Conservation (phyloP, 2,329 filamentous ascomycete genomes). For the Ceratocystis huliohia region DNA sequence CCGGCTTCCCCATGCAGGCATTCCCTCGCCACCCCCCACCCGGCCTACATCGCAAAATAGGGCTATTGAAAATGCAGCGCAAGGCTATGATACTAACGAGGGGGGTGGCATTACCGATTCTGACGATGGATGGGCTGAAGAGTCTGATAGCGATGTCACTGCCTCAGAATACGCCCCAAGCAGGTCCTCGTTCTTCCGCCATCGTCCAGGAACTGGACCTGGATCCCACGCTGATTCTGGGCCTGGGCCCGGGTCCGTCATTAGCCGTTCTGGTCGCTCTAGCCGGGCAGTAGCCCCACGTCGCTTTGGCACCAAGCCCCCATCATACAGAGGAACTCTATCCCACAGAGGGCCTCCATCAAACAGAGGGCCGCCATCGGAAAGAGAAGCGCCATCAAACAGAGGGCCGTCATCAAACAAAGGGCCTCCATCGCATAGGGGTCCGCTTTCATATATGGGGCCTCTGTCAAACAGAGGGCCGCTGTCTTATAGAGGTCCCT, state of each 20-base stretch:
- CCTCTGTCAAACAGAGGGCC: neutral
- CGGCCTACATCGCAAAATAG: conserved; percentile 17
- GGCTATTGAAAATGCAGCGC: neutral
- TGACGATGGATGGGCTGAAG: neutral
- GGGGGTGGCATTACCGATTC: neutral
- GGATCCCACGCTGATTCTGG: neutral
- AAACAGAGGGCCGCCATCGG: neutral
- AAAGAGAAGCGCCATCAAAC: neutral
- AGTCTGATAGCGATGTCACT: neutral
- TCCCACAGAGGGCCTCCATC: neutral
- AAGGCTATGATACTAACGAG: neutral
- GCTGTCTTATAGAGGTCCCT: neutral
- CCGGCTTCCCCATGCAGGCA: conserved; percentile 17
- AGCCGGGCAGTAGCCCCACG: neutral
- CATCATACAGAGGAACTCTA: conserved; percentile 4
- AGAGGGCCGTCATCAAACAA: neutral
- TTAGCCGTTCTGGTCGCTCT: neutral
- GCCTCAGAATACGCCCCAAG: conserved; percentile 2
- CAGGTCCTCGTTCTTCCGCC: neutral
- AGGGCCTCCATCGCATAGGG: neutral
- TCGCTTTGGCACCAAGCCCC: neutral
- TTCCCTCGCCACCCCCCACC: conserved; percentile 16
- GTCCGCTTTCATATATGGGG: neutral
- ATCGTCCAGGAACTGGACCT: neutral
- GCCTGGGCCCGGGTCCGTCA: neutral